Evolutionary conservation across 352 stramenopile species (phyloP).

Genomic region (Globisporangium apiculatum): DNA sequence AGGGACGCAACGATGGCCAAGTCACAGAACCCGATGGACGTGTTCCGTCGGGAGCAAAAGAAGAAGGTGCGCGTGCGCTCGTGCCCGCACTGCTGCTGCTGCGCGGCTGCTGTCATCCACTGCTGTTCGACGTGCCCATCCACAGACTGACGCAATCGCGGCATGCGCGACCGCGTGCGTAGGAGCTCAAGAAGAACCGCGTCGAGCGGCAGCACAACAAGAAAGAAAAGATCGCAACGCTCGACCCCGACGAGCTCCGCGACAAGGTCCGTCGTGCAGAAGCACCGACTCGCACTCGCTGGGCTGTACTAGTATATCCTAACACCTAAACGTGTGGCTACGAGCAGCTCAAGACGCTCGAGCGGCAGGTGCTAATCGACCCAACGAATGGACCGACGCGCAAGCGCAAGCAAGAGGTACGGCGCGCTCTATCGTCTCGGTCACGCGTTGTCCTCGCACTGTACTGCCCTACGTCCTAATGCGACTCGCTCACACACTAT

Average conservation of each 20-base stretch:
- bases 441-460: background rate
- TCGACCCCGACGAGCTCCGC: conserved; percentile 48
- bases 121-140: background rate
- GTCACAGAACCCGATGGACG: conserved; percentile 66
- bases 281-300: too few relatives aligned
- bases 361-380: conserved; percentile 52
- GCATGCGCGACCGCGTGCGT: background rate
- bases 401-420: conserved; percentile 67
- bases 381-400: conserved; percentile 55
- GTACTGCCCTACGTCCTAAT: background rate
- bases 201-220: conserved; percentile 54
- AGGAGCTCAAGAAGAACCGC: conserved; percentile 75
- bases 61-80: conserved; percentile 38
- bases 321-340: too few relatives aligned
- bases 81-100: background rate
- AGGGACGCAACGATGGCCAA: conserved; percentile 32
- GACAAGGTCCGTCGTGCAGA: conserved; percentile 21
- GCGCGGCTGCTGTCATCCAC: background rate
- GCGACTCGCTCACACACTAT: background rate
- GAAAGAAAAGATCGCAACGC: conserved; percentile 44
- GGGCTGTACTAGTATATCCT: too few relatives aligned
- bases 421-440: background rate
- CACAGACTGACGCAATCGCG: background rate
- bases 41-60: conserved; percentile 71
- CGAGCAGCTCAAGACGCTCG: conserved; percentile 48